Conservation (phyloP, 192 early-diverging fungal genomes). For the Dissophora globulifera region DNA sequence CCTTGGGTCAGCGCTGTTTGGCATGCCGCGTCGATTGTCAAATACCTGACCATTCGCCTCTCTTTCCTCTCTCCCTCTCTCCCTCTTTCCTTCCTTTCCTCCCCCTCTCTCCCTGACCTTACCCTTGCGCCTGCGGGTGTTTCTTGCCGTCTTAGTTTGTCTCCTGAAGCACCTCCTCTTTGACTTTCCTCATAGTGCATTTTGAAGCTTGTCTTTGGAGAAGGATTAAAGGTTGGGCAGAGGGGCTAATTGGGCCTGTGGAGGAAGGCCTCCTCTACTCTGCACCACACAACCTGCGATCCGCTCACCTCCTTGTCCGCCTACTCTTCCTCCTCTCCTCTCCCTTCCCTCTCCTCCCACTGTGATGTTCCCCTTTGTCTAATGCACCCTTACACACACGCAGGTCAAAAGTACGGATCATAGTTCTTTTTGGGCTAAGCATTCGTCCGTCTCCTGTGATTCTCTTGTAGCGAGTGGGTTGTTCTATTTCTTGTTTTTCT, state of each 20-base stretch:
- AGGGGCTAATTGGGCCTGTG: neutral
- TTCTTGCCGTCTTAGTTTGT: neutral
- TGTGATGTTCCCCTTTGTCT: conserved; percentile 1
- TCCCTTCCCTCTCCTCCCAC: conserved; percentile 25
- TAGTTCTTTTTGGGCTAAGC: neutral
- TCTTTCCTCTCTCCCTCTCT: no score
- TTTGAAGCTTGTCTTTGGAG: neutral
- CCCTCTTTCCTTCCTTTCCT: neutral
- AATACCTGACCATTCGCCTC: no score
- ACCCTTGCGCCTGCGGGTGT: no score
- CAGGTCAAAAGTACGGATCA: neutral
- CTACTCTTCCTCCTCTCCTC: conserved; percentile 35
- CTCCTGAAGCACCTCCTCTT: conserved; percentile 6
- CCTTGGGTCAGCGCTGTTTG: neutral
- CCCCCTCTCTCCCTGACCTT: neutral
- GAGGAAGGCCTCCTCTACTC: conserved; percentile 35
- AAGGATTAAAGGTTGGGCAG: neutral
- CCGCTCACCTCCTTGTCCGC: conserved; percentile 15
- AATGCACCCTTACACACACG: conserved; percentile 12
- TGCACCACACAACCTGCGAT: conserved; percentile 2
- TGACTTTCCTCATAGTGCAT: conserved; percentile 9
- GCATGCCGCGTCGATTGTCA: no score
- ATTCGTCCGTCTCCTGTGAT: conserved; percentile 6
- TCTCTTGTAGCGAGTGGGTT: neutral
- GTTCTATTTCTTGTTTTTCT: neutral